Conservation (phyloP, 2,329 filamentous ascomycete genomes). For the Claviceps sp. region DNA sequence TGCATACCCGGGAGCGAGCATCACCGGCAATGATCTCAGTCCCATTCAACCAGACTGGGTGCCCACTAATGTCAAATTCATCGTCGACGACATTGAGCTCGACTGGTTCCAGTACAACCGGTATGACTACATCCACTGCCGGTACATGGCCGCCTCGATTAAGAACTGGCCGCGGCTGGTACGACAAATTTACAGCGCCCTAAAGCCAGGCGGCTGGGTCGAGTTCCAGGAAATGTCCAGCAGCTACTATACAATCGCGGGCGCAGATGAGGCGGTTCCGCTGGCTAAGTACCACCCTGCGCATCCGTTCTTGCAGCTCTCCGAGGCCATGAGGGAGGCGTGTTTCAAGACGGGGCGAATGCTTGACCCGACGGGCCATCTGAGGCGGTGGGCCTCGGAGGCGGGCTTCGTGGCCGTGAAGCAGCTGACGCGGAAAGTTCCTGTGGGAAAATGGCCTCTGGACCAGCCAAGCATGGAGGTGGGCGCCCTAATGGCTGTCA, state of each 20-base stretch:
- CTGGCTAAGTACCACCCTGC: slow-evolving; percentile 16
- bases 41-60: slow-evolving; percentile 34
- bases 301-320: slow-evolving; percentile 20
- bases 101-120: slow-evolving; percentile 29
- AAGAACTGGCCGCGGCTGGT: slow-evolving; percentile 17
- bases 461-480: slow-evolving; percentile 26
- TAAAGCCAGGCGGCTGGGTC: slow-evolving; percentile 34
- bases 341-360: slow-evolving; percentile 17
- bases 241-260: slow-evolving; percentile 16
- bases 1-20: slow-evolving; percentile 19
- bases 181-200: slow-evolving; percentile 16
- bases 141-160: slow-evolving; percentile 22
- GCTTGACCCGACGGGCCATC: slow-evolving; percentile 16
- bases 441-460: slow-evolving; percentile 25
- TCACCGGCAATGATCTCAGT: slow-evolving; percentile 26
- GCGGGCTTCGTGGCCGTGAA: slow-evolving; percentile 24
- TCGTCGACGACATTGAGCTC: slow-evolving; percentile 45
- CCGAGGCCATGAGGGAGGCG: slow-evolving; percentile 11
- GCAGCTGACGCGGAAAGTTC: slow-evolving; percentile 19
- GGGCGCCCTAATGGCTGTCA: slow-evolving; percentile 24
- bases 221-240: slow-evolving; percentile 30
- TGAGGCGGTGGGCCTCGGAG: slow-evolving; percentile 16
- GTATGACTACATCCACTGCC: slow-evolving; percentile 23
- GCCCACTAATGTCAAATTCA: slow-evolving; percentile 43
- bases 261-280: slow-evolving; percentile 18